phyloP scores from a whole-genome alignment of 108 stramenopile species.

The Nitzschia sp. region DNA sequence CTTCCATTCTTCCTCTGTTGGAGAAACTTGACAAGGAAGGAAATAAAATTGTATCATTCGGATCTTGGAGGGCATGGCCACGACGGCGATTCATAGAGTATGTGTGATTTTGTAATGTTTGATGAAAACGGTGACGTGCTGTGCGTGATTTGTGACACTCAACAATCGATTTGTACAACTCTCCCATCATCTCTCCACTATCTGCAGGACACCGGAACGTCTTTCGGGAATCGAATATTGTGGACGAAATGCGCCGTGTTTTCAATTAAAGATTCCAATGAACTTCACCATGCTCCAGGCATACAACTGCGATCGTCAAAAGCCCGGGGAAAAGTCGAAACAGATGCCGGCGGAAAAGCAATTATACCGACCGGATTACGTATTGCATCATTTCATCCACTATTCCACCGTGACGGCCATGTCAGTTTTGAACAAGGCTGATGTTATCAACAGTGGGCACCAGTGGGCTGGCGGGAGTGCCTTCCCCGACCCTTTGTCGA shows the following conservation, averaged over 20 bases:
- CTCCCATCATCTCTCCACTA: background rate
- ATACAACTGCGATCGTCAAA: slow-evolving; percentile 87
- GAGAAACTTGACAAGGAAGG: slow-evolving; percentile 45
- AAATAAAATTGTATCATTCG: slow-evolving; percentile 47
- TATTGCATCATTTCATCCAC: slow-evolving; percentile 84
- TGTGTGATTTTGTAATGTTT: slow-evolving; percentile 7
- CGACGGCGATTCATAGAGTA: slow-evolving; percentile 44
- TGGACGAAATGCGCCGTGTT: slow-evolving; percentile 41
- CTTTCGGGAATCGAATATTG: slow-evolving; percentile 28
- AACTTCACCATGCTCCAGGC: slow-evolving; percentile 82
- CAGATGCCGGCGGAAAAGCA: slow-evolving; percentile 85
- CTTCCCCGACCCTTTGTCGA: slow-evolving; percentile 55
- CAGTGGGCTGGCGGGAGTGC: slow-evolving; percentile 32
- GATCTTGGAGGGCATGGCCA: slow-evolving; percentile 63
- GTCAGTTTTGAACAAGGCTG: slow-evolving; percentile 56
- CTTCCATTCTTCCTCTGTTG: slow-evolving; percentile 22
- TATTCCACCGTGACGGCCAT: slow-evolving; percentile 78
- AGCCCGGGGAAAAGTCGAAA: slow-evolving; percentile 60
- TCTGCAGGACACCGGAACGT: slow-evolving; percentile 24
- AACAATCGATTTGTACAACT: background rate
- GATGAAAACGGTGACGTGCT: slow-evolving; percentile 45
- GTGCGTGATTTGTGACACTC: slow-evolving; percentile 31
- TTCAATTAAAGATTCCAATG: slow-evolving; percentile 60
- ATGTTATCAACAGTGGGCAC: slow-evolving; percentile 43
- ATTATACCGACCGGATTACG: slow-evolving; percentile 68